Base-by-base conservation (phyloP, 495 filamentous ascomycete species). In the Trichoderma asperelloides region DNA sequence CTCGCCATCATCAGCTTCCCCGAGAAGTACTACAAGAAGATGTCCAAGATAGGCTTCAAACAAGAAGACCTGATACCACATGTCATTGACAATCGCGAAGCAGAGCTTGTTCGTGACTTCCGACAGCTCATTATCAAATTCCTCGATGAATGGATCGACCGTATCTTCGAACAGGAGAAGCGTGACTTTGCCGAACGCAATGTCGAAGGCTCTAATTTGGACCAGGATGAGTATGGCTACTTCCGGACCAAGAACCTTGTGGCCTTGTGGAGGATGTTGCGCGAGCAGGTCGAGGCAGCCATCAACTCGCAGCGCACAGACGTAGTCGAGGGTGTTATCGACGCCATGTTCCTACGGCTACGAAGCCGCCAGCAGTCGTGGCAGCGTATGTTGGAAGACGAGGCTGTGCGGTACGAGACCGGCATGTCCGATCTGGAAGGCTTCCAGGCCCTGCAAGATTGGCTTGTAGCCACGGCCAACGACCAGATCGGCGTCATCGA, bases 401-500 rank as follows among this genome's bases (percentile, higher is more conserved):
- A 99, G 75, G 86, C 87, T 23, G 79, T 81, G 41, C 91, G 85
- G 70, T 92, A 91, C 74, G 84, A 86, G 69, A 74, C 76, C 9
- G 83, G 84, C 55, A 76, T 78, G 11, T 81, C 87, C 13, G 88
- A 91, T 64, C 71, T 87, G 27, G 96, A 98, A 68, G 90, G 91
- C 6, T 84, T 96, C 63, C 89, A 91, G 72, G 76, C 87, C 11
- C 77, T 96, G 40, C 92, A 96, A 78, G 93, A 96, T 76, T 98
- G 93, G 90, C 86, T 98, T 55, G 85, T 98, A 27, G 93, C 94
- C n/a, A 90, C 96, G 64, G 95, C 95, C 68, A 99, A 98, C 77
- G 95, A 99, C 77, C 95, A 99, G 74, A 97, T 99, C 71, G 91
- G 91, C 65, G 96, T 92, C 77, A 97, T 97, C 73, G 93, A 97